Base-by-base conservation (phyloP, 176 grass and related monocot genomes). In the Miscanthus lutarioriparius region DNA sequence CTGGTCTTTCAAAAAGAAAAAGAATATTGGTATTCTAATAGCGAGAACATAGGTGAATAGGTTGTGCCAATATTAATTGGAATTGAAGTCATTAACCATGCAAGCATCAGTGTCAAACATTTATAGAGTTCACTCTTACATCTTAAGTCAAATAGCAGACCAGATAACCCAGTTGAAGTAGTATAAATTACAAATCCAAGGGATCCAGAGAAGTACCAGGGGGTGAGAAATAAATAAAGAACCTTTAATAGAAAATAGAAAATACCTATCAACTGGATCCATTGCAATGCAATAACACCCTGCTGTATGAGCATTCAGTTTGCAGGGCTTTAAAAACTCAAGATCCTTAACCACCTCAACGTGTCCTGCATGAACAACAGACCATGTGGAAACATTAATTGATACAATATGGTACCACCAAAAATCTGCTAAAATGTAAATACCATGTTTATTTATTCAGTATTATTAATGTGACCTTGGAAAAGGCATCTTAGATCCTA, bases 201-300 rank as follows among this genome's bases (percentile, higher is more conserved):
- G 28, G 36, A 44, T 67, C 28, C 10, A 76, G 5, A 61, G 28
- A 84, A 28, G 23, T 28, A 20, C 47, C 28, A 73, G n/a, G 49
- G 43, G 26, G 45, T 30, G 25, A 89, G 7, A 59, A 86, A 77
- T 54, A 32, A 44, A 78, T 39, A 35, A 72, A 78, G 36, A 76
- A 10, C 6, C 17, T 56, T 37, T 30, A 70, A 44, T 25, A 67
- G 70, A 80, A 80, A 26, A 62, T 30, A 99, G 70, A 80, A 80
- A 62, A 62, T 30, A 99, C 96, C 96, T 94, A 92, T 94, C 96
- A 67, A 93, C 73, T 67, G 96, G 96, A 89, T 99, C 96, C 82
- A 96, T 91, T 64, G 91, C 89, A 71, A 99, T 99, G 72, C 96
- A 99, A 92, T 99, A 99, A 82, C 96, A 99, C 39, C 96, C 96